Base-by-base conservation (phyloP, 371 early-diverging fungal genomes). In the Mortierella sp. region DNA sequence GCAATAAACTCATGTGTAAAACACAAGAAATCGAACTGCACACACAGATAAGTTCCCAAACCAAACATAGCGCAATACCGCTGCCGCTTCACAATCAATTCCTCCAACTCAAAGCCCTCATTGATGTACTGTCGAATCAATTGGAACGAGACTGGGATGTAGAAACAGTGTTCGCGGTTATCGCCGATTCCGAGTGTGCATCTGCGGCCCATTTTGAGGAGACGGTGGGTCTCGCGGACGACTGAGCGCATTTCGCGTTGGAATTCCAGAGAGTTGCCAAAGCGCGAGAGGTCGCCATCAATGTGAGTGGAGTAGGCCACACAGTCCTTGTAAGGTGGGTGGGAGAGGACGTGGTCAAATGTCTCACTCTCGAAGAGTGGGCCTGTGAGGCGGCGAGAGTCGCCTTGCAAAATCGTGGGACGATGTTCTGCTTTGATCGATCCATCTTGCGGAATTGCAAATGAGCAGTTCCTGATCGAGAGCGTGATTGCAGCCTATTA, bases 301-400 rank as follows among this genome's bases (percentile, higher is more conserved):
- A 84, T 88, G 70, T 81, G 84, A 3, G 91, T 91, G 6, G 93
- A 93, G 77, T 96, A 96, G 1, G 94, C 91, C 0, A 96, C 96
- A 78, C 97, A 97, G 84, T 98, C 97, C 86, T 98, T 97, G 90
- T 98, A 98, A 0, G 98, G 98, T 26, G 98, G 98, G 82, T 98
- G 98, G 0, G 97, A 96, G 44, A 98, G 91, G 8, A 98, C 90
- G 81, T 97, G 97, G 88, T 97, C 96, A 79, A 95, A 97, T 0
- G 92, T 90, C 55, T 92, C 93, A 63, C 90, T 92, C 42, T 84
- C 90, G 80, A 96, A 94, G 28, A 91, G 76, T 0, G 93, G 81
- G 9, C 95, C 95, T 8, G 80, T 74, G 24, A 95, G 84, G 50
- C 91, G 80, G 8, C 96, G 91, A 7, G 96, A 91, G 81, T 96